These are phyloP conservation scores for Podila epicladia DNA, from an alignment of 192 early-diverging fungal genomes.

Conservation along the genomic window DNA sequence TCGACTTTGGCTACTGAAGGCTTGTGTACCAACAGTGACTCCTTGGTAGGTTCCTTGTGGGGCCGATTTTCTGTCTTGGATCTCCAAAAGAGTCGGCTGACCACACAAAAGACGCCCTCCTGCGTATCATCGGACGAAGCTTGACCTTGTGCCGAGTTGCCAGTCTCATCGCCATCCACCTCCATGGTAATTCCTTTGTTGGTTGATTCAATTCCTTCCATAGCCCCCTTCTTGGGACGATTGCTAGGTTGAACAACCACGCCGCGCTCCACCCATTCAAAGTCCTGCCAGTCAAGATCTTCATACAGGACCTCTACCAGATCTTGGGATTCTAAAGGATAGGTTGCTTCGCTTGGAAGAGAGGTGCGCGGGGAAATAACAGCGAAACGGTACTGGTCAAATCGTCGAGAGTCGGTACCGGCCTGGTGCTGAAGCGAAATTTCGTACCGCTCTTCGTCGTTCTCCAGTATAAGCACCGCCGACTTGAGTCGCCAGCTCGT, in stretches of 20 bases:
- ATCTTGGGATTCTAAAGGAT: conserved; percentile 14
- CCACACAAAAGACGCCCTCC: conserved; percentile 49
- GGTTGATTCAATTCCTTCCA: conserved; percentile 34
- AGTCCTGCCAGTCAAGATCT: conserved; percentile 50
- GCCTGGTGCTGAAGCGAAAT: conserved; percentile 38
- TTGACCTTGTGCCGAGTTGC: not conserved
- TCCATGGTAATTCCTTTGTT: conserved; percentile 5
- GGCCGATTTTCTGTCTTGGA: conserved; percentile 20
- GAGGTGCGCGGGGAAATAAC: conserved; percentile 49
- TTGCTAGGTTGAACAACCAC: conserved; percentile 41
- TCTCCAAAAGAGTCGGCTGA: conserved; percentile 47
- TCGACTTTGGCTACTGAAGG: not conserved
- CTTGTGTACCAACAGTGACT: not conserved
- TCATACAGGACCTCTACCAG: conserved; percentile 39
- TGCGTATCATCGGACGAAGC: conserved; percentile 13
- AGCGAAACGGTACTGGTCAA: conserved; percentile 53
- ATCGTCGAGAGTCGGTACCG: conserved; percentile 39
- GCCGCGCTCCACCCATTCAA: conserved; percentile 51
- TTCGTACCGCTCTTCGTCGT: conserved; percentile 56
- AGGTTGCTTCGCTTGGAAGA: conserved; percentile 30
- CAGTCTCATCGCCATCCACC: not conserved
- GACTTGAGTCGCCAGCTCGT: conserved; percentile 45
- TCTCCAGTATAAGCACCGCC: conserved; percentile 53
- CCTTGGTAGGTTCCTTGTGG: not conserved
- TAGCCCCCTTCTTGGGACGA: conserved; percentile 13